These are phyloP conservation scores for Nicotiana tabacum DNA, from an alignment of 257 asterid genomes.

Conservation along the genomic window DNA sequence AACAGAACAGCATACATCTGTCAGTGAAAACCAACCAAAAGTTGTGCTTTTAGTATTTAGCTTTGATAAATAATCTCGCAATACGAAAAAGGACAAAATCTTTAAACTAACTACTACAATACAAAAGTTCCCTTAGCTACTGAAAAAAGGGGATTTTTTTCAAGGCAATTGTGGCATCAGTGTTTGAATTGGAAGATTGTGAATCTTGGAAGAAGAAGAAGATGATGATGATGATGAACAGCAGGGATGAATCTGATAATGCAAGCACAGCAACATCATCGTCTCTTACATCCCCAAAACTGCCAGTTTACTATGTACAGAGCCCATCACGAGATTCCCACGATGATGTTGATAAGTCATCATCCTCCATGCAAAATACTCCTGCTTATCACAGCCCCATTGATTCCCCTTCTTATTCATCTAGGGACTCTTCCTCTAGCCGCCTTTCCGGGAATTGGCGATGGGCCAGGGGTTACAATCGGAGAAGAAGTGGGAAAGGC, in stretches of 20 bases:
- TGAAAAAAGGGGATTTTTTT: background rate
- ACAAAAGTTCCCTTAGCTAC: too few species aligned
- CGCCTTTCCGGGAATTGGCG: slow-evolving; percentile 42
- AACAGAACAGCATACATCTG: background rate
- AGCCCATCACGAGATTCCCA: slow-evolving; percentile 68
- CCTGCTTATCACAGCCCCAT: slow-evolving; percentile 9
- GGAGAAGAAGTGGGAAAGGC: slow-evolving; percentile 33
- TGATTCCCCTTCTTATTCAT: slow-evolving; percentile 39
- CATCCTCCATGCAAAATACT: slow-evolving; percentile 22
- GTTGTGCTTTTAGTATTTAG: background rate
- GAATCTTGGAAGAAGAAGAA: too few species aligned
- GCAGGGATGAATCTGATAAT: slow-evolving; percentile 39
- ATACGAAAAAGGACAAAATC: too few species aligned
- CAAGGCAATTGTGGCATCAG: background rate
- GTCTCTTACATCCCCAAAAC: slow-evolving; percentile 32
- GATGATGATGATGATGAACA: slow-evolving; percentile 27
- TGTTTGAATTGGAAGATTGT: too few species aligned
- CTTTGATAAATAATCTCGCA: too few species aligned
- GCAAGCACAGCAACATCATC: slow-evolving; percentile 41
- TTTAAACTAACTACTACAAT: background rate
- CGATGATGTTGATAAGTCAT: slow-evolving; percentile 42
- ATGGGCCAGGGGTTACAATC: background rate
- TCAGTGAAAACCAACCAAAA: background rate
- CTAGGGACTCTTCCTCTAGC: slow-evolving; percentile 49
- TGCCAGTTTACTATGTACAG: slow-evolving; percentile 43